phyloP scores from a whole-genome alignment of 768 basidiomycete species.

The Lactarius psammicola region DNA sequence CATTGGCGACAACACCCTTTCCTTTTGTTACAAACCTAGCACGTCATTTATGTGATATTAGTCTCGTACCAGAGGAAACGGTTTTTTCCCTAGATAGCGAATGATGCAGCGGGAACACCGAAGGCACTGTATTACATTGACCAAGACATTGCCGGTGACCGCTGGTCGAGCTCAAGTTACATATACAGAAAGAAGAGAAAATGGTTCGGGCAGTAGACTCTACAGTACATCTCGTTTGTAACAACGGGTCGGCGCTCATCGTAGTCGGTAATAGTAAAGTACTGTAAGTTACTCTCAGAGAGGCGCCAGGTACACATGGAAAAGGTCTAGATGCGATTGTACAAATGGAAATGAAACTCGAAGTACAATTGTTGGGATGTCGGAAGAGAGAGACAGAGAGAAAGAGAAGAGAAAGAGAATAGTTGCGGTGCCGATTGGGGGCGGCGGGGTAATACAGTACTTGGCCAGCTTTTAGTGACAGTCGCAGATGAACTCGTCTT shows the following conservation, averaged over 20 bases:
- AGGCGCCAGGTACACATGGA: neutral
- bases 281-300: neutral
- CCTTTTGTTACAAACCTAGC: too few relatives aligned
- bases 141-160: too few relatives aligned
- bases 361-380: neutral
- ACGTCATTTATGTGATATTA: too few relatives aligned
- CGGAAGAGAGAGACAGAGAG: neutral
- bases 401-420: neutral
- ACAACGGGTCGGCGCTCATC: neutral
- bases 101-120: neutral
- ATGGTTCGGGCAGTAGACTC: neutral
- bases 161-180: too few relatives aligned
- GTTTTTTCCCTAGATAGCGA: too few relatives aligned
- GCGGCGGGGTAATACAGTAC: neutral
- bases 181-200: neutral
- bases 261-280: neutral
- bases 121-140: too few relatives aligned
- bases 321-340: neutral
- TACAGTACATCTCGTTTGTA: neutral
- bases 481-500: conserved; percentile 21
- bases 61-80: too few relatives aligned
- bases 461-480: conserved; percentile 9
- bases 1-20: too few relatives aligned
- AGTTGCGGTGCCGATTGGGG: neutral
- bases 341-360: neutral